Percentiles rank a stretch among this genome's conserved stretches.
These are phyloP conservation scores for Mitragyna speciosa DNA, from an alignment of 257 asterid species.

Conservation along the genomic window DNA sequence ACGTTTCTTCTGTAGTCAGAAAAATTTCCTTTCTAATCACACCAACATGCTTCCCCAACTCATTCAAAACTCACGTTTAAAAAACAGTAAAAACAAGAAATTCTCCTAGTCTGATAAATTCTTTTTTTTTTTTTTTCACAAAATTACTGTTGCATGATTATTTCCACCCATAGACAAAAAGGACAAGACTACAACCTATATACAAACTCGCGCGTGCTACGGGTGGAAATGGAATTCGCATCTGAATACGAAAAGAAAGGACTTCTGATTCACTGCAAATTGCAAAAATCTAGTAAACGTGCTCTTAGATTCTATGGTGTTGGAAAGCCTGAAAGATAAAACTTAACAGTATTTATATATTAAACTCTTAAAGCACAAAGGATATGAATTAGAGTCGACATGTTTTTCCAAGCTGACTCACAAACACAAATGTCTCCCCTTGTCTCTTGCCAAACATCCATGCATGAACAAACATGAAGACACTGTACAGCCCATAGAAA, in stretches of 20 bases:
- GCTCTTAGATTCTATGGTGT: neutral
- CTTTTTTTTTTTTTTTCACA: too few relatives aligned
- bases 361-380: neutral
- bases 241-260: neutral
- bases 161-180: neutral
- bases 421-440: neutral
- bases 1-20: too few relatives aligned
- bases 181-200: neutral
- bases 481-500: slow-evolving; percentile 1
- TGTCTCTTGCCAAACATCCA: slow-evolving; percentile 1
- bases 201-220: neutral
- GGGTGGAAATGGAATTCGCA: neutral
- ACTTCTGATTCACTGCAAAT: neutral
- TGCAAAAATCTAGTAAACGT: neutral
- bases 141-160: neutral
- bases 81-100: neutral
- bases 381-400: neutral
- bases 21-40: neutral
- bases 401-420: neutral
- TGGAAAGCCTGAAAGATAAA: neutral
- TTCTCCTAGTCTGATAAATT: neutral
- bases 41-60: neutral
- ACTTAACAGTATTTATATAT: neutral
- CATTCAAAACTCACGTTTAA: neutral
- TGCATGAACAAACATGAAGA: slow-evolving; percentile 15